phyloP scores from a whole-genome alignment of 805 yeast species.

The Saturnispora galanensis region DNA sequence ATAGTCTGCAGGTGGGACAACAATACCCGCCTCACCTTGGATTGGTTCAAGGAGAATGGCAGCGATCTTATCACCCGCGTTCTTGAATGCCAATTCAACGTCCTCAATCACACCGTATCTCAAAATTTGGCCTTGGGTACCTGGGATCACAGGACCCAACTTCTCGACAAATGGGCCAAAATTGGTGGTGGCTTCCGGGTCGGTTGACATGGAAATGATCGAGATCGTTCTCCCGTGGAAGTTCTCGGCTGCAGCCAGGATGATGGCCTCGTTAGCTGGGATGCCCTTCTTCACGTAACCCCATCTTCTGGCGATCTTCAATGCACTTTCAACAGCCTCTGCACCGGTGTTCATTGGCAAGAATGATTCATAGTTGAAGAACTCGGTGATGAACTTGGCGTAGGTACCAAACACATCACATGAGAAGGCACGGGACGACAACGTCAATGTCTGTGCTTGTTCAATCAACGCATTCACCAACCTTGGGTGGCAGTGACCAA shows the following conservation, averaged over 20 bases:
- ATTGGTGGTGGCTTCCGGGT: slow-evolving; percentile 75
- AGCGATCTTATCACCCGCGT: slow-evolving; percentile 82
- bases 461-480: slow-evolving; percentile 76
- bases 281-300: slow-evolving; percentile 85
- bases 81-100: slow-evolving; percentile 67
- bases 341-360: slow-evolving; percentile 99
- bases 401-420: slow-evolving; percentile 79
- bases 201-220: slow-evolving; percentile 86
- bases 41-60: slow-evolving; percentile 91
- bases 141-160: slow-evolving; percentile 80
- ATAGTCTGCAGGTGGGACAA: slow-evolving; percentile 83
- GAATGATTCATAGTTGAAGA: slow-evolving; percentile 82
- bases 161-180: slow-evolving; percentile 86
- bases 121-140: slow-evolving; percentile 45
- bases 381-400: slow-evolving; percentile 83
- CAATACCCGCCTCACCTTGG: slow-evolving; percentile 98
- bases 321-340: slow-evolving; percentile 93
- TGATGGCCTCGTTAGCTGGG: slow-evolving; percentile 73
- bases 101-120: slow-evolving; percentile 85
- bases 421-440: slow-evolving; percentile 79
- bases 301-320: slow-evolving; percentile 95
- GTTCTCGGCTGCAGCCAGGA: slow-evolving; percentile 78
- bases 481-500: slow-evolving; percentile 96
- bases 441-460: slow-evolving; percentile 76
- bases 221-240: slow-evolving; percentile 97